Evolutionary conservation across 345 rosid genomes (phyloP).

Genomic region (Eucalyptus leucophloia): DNA sequence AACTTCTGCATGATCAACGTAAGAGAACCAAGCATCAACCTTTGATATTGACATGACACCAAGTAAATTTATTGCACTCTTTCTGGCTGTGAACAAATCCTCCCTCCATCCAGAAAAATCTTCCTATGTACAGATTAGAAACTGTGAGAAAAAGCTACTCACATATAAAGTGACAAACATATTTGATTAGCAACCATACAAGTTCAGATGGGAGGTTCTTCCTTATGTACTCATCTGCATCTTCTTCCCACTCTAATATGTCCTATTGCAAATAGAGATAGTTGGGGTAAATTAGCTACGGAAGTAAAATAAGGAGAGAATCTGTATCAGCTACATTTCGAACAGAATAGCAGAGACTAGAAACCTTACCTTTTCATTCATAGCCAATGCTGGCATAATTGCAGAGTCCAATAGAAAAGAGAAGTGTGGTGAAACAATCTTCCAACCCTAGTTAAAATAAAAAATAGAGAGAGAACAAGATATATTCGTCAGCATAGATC

Average conservation of each 20-base stretch:
- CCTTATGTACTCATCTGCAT: constrained; percentile 75
- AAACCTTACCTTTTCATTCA: constrained; percentile 61
- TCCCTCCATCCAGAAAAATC: constrained; percentile 94
- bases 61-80: constrained; percentile 79
- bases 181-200: constrained; percentile 20
- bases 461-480: not conserved
- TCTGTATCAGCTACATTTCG: not conserved
- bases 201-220: constrained; percentile 82
- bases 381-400: constrained; percentile 59
- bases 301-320: not conserved
- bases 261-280: constrained; percentile 26
- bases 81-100: constrained; percentile 75
- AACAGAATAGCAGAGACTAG: not conserved
- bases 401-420: constrained; percentile 62
- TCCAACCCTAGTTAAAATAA: constrained; percentile 65
- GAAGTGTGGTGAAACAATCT: constrained; percentile 81
- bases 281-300: not conserved
- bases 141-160: not conserved
- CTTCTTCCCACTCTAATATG: constrained; percentile 82
- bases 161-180: not conserved
- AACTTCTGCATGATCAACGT: not conserved
- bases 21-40: constrained; percentile 19
- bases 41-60: constrained; percentile 76
- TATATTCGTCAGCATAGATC: not conserved
- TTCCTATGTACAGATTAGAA: constrained; percentile 26